Conservation (phyloP, 2,329 filamentous ascomycete genomes). For the Diaporthe citrichinensis region DNA sequence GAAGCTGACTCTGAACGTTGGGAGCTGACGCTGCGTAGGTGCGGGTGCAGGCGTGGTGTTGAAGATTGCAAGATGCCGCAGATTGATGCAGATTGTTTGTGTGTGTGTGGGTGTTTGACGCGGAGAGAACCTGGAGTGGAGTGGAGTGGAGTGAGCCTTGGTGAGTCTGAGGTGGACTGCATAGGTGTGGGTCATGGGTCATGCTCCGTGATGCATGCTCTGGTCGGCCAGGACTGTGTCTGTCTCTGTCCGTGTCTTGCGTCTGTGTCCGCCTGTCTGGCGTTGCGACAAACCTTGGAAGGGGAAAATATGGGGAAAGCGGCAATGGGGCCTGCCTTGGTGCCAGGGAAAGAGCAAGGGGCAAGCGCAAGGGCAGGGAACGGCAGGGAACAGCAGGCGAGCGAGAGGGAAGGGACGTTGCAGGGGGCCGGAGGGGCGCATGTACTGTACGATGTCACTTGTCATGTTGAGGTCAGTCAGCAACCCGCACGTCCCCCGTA, state of each 20-base stretch:
- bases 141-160: conserved; percentile 28
- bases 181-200: conserved; percentile 34
- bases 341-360: conserved; percentile 26
- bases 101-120: conserved; percentile 27
- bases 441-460: conserved; percentile 25
- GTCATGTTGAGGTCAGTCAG: conserved; percentile 31
- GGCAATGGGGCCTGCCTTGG: conserved; percentile 26
- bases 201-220: conserved; percentile 32
- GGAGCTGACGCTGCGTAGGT: neutral
- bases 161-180: conserved; percentile 34
- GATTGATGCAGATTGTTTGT: conserved; percentile 30
- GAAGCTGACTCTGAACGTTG: neutral
- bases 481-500: neutral
- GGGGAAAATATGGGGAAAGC: conserved; percentile 41
- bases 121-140: conserved; percentile 30
- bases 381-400: conserved; percentile 24
- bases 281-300: conserved; percentile 39
- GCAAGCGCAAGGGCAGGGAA: conserved; percentile 20
- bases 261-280: conserved; percentile 26
- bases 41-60: conserved; percentile 6
- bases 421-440: conserved; percentile 9
- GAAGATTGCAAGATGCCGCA: conserved; percentile 28
- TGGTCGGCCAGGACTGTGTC: conserved; percentile 16
- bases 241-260: conserved; percentile 19
- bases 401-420: conserved; percentile 35